These are phyloP conservation scores for Rhizophagus prolifer DNA, from an alignment of 192 early-diverging fungal genomes.

Conservation along the genomic window DNA sequence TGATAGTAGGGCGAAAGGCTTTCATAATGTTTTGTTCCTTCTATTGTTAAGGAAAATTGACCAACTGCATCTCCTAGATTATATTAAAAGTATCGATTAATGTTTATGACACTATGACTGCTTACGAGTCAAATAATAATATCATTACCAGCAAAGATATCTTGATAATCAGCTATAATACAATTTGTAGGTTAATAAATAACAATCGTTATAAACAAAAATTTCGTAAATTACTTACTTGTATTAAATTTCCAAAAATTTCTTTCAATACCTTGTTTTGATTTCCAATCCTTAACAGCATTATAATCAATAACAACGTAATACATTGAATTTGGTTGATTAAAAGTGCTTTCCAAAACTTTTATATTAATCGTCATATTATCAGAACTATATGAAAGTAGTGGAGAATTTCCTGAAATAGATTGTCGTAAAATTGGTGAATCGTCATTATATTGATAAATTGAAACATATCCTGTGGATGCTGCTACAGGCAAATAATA, in stretches of 20 bases:
- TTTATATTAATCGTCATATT: neutral
- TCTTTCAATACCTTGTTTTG: neutral
- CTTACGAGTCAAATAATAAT: no score
- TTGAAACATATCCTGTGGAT: neutral
- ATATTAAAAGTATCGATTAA: no score
- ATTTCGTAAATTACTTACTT: neutral
- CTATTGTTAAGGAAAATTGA: neutral
- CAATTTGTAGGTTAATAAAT: neutral
- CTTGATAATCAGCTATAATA: neutral
- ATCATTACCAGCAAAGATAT: neutral
- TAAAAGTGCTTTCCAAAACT: slow-evolving; percentile 8
- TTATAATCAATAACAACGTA: neutral
- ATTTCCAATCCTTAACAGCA: neutral
- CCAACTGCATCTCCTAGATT: neutral
- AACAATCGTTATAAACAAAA: neutral
- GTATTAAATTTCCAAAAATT: neutral
- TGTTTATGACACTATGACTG: no score
- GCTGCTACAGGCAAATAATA: neutral
- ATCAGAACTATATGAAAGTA: neutral
- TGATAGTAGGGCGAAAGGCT: neutral
- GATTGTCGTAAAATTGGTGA: neutral
- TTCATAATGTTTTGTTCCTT: neutral
- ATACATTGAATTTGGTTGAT: neutral
- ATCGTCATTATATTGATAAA: neutral
- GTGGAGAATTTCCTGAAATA: neutral